Conservation (phyloP, 2,329 filamentous ascomycete genomes). For the Gyromitra esculenta region DNA sequence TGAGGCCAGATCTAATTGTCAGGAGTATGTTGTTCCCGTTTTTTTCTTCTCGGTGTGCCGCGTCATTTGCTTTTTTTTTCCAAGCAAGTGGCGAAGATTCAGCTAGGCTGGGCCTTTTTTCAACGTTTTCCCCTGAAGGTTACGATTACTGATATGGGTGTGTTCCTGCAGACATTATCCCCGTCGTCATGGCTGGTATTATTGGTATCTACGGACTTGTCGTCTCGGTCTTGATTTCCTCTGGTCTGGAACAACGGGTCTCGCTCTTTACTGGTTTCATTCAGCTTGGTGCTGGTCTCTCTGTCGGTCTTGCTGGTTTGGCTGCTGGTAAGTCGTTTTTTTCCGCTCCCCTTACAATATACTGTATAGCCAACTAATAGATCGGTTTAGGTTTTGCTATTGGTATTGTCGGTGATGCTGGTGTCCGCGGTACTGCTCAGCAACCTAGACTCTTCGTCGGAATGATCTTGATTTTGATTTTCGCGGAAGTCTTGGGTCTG, state of each 20-base stretch:
- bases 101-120: conserved; percentile 45
- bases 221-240: conserved; percentile 86
- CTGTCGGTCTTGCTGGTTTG: conserved; percentile 82
- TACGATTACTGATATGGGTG: conserved; percentile 21
- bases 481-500: conserved; percentile 98
- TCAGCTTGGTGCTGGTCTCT: conserved; percentile 82
- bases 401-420: conserved; percentile 86
- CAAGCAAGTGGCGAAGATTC: conserved; percentile 53
- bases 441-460: conserved; percentile 90
- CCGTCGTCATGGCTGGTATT: conserved; percentile 99
- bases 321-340: conserved; percentile 68
- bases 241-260: conserved; percentile 76
- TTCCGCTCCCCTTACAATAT: conserved; percentile 68
- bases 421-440: conserved; percentile 85
- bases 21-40: conserved; percentile 64
- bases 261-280: conserved; percentile 85
- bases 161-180: conserved; percentile 81
- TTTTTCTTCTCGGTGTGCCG: neutral
- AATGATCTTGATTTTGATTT: conserved; percentile 99
- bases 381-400: conserved; percentile 83
- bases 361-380: conserved; percentile 67
- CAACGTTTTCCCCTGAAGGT: conserved; percentile 23
- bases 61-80: conserved; percentile 39
- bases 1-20: conserved; percentile 96
- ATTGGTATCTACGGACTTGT: conserved; percentile 98